Base-by-base conservation (phyloP, 1,139 yeast species). In the Komagataea norvegica region DNA sequence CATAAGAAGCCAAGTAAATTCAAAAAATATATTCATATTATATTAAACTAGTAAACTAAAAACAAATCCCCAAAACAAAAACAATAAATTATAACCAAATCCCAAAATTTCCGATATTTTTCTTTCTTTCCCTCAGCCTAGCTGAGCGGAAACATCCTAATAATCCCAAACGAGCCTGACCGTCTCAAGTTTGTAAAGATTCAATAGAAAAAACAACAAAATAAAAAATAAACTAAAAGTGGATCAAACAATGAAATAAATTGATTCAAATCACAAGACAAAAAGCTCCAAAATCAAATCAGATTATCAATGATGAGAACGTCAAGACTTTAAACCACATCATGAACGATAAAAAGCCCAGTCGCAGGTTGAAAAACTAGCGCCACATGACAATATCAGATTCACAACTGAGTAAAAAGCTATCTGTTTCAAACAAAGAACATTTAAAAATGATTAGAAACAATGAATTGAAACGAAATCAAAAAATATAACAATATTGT, bases 281-380 rank as follows among this genome's bases (percentile, higher is more conserved):
- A n/a, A n/a, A n/a, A n/a, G n/a, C n/a, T n/a, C n/a, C n/a, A n/a
- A n/a, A n/a, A n/a, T n/a, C n/a, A n/a, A n/a, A n/a, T n/a, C n/a
- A n/a, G n/a, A n/a, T n/a, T n/a, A n/a, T n/a, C n/a, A n/a, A n/a
- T n/a, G n/a, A n/a, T n/a, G n/a, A n/a, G n/a, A n/a, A n/a, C n/a
- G n/a, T n/a, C n/a, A n/a, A n/a, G n/a, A n/a, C n/a, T n/a, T n/a
- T n/a, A n/a, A 13, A 11, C 14, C 10, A 10, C 8, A 25, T 7
- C 10, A 25, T 13, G 17, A 5, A 17, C 4, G 17, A 28, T 21
- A 34, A 24, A 17, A 33, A 29, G 36, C 38, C 43, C 46, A 45
- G 46, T 45, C 46, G 48, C 46, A 37, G 32, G 41, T 39, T 20
- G 5, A 15, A 25, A n/a, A 21, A 33, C 38, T 29, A 38, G 48